A percentile compares a stretch with the other conserved stretches of the same genome.
phyloP scores from a whole-genome alignment of 139 green algal species.

The Chloropicon primus region DNA sequence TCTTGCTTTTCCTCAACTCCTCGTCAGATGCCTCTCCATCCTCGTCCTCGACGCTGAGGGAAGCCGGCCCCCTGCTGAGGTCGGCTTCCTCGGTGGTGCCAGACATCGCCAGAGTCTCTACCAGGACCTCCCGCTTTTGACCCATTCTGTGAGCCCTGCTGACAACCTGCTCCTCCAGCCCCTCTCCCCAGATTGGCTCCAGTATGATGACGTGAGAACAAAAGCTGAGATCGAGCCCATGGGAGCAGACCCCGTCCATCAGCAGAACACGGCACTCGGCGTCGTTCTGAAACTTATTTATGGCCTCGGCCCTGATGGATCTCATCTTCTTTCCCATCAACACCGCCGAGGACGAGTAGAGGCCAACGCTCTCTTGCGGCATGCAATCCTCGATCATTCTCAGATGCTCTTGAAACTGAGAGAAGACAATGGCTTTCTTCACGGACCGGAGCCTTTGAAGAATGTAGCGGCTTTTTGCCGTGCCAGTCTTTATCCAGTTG shows the following conservation, averaged over 20 bases:
- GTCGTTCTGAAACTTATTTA: conserved; percentile 10
- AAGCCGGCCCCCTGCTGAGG: background rate
- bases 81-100: conserved; percentile 49
- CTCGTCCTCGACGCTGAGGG: background rate
- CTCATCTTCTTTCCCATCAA: conserved; percentile 10
- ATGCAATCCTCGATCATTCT: conserved; percentile 40
- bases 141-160: conserved; percentile 80
- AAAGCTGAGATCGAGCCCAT: conserved; percentile 87
- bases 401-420: conserved; percentile 37
- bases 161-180: conserved; percentile 65
- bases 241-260: conserved; percentile 29
- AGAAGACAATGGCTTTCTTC: conserved; percentile 22
- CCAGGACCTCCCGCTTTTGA: conserved; percentile 36
- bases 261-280: conserved; percentile 12
- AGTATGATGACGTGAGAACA: conserved; percentile 76
- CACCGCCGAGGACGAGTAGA: conserved; percentile 3
- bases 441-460: conserved; percentile 35
- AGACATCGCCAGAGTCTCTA: conserved; percentile 74
- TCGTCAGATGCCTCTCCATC: background rate
- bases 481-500: conserved; percentile 51
- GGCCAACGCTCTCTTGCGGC: conserved; percentile 29
- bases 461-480: conserved; percentile 59
- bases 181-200: conserved; percentile 76
- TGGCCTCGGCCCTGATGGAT: background rate
- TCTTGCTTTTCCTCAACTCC: background rate